These are phyloP conservation scores for Cordyceps pruinosa DNA, from an alignment of 2,329 filamentous ascomycete genomes.

Conservation along the genomic window DNA sequence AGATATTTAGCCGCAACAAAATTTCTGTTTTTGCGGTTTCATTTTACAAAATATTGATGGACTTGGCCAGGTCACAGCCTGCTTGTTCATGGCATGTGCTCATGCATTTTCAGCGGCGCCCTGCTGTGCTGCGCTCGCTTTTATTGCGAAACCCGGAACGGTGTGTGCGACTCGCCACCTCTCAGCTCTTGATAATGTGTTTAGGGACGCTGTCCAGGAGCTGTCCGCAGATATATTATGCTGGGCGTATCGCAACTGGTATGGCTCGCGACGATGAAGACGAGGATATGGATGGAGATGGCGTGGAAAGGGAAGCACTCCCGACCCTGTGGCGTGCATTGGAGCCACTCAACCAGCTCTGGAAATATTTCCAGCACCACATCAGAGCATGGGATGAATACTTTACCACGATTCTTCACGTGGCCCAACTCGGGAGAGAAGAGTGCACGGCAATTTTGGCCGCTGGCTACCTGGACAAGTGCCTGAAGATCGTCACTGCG, in stretches of 20 bases:
- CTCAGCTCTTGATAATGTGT: slow-evolving; percentile 44
- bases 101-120: slow-evolving; percentile 51
- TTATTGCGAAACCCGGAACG: slow-evolving; percentile 54
- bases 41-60: slow-evolving; percentile 43
- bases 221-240: slow-evolving; percentile 40
- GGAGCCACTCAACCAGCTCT: slow-evolving; percentile 48
- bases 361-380: slow-evolving; percentile 54
- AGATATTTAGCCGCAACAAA: slow-evolving; percentile 65
- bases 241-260: background rate
- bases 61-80: slow-evolving; percentile 42
- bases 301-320: slow-evolving; percentile 11
- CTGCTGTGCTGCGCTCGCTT: slow-evolving; percentile 55
- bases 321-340: slow-evolving; percentile 36
- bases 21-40: slow-evolving; percentile 56
- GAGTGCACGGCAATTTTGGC: slow-evolving; percentile 56
- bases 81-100: slow-evolving; percentile 53
- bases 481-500: slow-evolving; percentile 54
- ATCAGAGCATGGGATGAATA: slow-evolving; percentile 69
- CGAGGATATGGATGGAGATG: slow-evolving; percentile 2
- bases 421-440: slow-evolving; percentile 53
- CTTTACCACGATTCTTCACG: slow-evolving; percentile 62
- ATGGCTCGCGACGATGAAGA: slow-evolving; percentile 7
- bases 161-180: slow-evolving; percentile 46
- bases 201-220: slow-evolving; percentile 45
- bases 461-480: slow-evolving; percentile 51